Evolutionary conservation across 371 early-diverging fungal species (phyloP).

Genomic region (Nematocida ausubeli): DNA sequence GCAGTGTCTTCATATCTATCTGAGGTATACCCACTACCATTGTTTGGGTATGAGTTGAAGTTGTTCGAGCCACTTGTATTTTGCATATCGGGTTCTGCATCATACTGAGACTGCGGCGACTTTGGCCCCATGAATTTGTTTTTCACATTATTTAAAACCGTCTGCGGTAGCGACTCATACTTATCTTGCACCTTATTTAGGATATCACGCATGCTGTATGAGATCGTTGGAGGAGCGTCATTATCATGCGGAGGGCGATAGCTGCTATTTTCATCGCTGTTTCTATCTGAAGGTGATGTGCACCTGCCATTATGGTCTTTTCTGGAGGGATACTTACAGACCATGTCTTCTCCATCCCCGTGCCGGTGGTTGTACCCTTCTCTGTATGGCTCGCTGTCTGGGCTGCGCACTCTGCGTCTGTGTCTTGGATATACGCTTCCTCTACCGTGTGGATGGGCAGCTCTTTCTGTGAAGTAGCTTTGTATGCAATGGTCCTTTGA

Average conservation of each 20-base stretch:
- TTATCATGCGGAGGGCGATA: not conserved
- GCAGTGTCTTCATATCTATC: not conserved
- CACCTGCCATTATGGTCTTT: not conserved
- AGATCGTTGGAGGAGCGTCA: not conserved
- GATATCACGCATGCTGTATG: slow-evolving; percentile 3
- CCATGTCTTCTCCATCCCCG: not conserved
- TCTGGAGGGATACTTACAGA: not conserved
- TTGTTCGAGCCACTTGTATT: not conserved
- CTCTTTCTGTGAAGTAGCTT: not conserved
- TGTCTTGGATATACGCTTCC: not conserved
- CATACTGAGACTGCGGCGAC: no score
- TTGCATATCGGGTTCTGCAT: not conserved
- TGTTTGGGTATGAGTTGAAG: not conserved
- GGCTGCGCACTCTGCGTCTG: not conserved
- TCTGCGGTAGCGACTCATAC: not conserved
- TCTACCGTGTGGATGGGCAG: not conserved
- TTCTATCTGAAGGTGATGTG: not conserved
- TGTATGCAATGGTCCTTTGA: not conserved
- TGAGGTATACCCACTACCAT: not conserved
- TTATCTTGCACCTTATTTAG: not conserved
- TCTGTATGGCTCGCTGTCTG: not conserved
- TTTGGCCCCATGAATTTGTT: not conserved
- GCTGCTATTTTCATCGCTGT: not conserved
- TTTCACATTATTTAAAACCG: not conserved
- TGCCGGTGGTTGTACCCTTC: not conserved